Evolutionary conservation across 441 rosid genomes (phyloP).

Genomic region (Euphorbia schlechtendalii): DNA sequence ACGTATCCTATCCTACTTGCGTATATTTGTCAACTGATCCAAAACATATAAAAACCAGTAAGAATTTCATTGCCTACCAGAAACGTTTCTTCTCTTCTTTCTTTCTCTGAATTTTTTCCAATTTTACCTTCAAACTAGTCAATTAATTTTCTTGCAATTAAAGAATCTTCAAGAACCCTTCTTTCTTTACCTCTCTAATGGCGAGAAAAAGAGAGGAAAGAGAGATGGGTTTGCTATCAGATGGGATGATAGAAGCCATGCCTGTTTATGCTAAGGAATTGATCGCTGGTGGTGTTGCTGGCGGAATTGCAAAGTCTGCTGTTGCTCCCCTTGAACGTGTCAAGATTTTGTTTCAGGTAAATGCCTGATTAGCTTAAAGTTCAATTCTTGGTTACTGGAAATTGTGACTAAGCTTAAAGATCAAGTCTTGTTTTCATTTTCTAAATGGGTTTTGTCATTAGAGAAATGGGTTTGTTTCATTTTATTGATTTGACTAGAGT

Average conservation of each 20-base stretch:
- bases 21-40: slow-evolving; percentile 6
- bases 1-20: background rate
- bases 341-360: slow-evolving; percentile 90
- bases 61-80: background rate
- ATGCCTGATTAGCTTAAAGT: too few relatives aligned
- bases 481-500: too few relatives aligned
- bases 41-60: slow-evolving; percentile 24
- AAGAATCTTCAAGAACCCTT: background rate
- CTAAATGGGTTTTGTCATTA: background rate
- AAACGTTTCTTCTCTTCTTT: slow-evolving; percentile 20
- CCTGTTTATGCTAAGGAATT: slow-evolving; percentile 76
- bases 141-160: background rate
- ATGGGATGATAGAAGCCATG: slow-evolving; percentile 54
- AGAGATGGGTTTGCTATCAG: slow-evolving; percentile 33
- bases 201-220: slow-evolving; percentile 47
- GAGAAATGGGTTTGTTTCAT: background rate
- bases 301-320: slow-evolving; percentile 72
- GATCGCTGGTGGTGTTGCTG: slow-evolving; percentile 86
- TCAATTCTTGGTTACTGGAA: background rate
- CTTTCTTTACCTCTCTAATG: slow-evolving; percentile 23
- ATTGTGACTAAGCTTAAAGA: background rate
- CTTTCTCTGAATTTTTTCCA: too few relatives aligned
- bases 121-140: background rate
- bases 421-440: background rate
- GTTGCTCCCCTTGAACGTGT: slow-evolving; percentile 97